Conservation (phyloP, 1,284 basidiomycete genomes). For the Microbotryum violaceum region DNA sequence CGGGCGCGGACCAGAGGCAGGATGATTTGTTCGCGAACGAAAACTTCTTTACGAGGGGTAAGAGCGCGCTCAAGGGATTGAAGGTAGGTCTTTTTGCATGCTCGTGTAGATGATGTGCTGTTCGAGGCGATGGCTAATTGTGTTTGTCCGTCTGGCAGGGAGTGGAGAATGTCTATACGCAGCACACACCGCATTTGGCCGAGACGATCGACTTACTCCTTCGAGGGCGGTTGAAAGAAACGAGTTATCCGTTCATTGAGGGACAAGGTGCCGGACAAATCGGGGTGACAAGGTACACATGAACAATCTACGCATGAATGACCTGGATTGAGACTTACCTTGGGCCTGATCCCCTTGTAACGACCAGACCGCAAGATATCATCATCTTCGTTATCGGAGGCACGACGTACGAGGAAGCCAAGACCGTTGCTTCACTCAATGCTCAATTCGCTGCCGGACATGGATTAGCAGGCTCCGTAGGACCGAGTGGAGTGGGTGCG, state of each 20-base stretch:
- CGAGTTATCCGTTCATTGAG: slow-evolving; percentile 83
- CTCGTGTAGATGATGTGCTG: not conserved
- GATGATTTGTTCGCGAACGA: slow-evolving; percentile 97
- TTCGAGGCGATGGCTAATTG: not conserved
- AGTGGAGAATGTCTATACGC: slow-evolving; percentile 98
- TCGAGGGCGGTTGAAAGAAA: slow-evolving; percentile 76
- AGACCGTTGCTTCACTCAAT: slow-evolving; percentile 73
- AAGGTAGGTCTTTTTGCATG: slow-evolving; percentile 52
- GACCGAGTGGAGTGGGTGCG: slow-evolving; percentile 33
- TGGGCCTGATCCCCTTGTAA: no score
- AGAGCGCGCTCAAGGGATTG: slow-evolving; percentile 87
- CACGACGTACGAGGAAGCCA: slow-evolving; percentile 85
- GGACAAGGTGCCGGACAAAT: slow-evolving; percentile 50
- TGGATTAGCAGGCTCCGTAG: slow-evolving; percentile 37
- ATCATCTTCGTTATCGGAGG: slow-evolving; percentile 93
- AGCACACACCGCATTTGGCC: slow-evolving; percentile 87
- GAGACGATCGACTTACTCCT: slow-evolving; percentile 86
- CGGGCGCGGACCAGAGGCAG: slow-evolving; percentile 91
- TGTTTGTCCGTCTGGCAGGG: slow-evolving; percentile 52
- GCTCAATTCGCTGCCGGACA: slow-evolving; percentile 54
- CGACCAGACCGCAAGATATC: slow-evolving; percentile 68
- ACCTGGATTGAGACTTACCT: no score
- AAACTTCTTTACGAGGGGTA: slow-evolving; percentile 86
- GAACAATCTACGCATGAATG: not conserved
- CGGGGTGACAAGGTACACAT: slow-evolving; percentile 29